phyloP scores from a whole-genome alignment of 2,329 filamentous ascomycete genomes.

The Cercospora sp. region DNA sequence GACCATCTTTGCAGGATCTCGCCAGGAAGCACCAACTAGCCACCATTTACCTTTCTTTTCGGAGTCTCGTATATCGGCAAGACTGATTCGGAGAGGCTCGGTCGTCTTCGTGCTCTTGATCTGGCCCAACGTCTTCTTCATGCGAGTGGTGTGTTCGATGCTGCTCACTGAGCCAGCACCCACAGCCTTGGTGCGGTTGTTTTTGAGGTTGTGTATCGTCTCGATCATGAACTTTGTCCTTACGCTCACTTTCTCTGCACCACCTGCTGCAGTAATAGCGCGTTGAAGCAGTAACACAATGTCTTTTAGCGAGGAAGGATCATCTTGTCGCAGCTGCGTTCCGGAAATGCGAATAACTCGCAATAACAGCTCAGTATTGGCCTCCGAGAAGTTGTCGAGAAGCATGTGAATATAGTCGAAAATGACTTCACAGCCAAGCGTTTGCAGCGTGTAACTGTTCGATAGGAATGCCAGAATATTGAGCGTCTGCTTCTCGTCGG shows the following conservation, averaged over 20 bases:
- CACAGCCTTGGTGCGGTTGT: constrained; percentile 82
- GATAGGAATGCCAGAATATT: constrained; percentile 83
- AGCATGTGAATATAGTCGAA: constrained; percentile 89
- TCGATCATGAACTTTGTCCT: constrained; percentile 98
- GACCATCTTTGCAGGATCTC: constrained; percentile 41
- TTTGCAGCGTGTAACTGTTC: constrained; percentile 88
- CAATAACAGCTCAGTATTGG: constrained; percentile 84
- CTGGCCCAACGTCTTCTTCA: constrained; percentile 83
- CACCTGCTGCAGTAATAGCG: constrained; percentile 62
- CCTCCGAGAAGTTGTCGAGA: constrained; percentile 71
- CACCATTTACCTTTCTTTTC: constrained; percentile 96
- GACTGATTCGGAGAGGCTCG: constrained; percentile 77
- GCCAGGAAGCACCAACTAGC: constrained; percentile 95
- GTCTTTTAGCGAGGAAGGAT: constrained; percentile 83
- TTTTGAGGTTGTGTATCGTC: constrained; percentile 90
- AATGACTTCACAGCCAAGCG: constrained; percentile 77
- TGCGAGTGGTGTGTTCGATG: constrained; percentile 79
- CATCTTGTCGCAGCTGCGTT: constrained; percentile 80
- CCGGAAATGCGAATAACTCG: constrained; percentile 80
- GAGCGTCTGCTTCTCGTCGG: constrained; percentile 60
- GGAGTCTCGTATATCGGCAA: constrained; percentile 78
- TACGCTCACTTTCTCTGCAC: constrained; percentile 72
- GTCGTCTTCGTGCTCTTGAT: constrained; percentile 69
- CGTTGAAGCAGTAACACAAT: constrained; percentile 79
- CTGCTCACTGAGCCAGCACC: constrained; percentile 69